Evolutionary conservation across 2,329 filamentous ascomycete species (phyloP).

Genomic region (Phialemoniopsis sp.): DNA sequence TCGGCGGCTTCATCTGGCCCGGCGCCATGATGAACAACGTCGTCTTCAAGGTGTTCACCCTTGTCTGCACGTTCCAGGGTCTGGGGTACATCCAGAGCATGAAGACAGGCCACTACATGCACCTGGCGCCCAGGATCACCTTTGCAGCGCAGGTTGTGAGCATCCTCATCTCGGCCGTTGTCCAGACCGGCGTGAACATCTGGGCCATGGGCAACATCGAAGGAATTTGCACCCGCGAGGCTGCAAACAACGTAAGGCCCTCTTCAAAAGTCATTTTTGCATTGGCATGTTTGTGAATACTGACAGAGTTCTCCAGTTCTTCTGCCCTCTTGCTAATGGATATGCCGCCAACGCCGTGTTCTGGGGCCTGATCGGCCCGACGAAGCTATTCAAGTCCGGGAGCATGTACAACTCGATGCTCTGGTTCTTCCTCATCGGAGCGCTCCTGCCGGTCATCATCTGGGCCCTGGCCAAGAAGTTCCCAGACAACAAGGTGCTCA

Average conservation of each 20-base stretch:
- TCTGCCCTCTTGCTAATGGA: conserved; percentile 43
- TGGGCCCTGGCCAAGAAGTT: too few species aligned
- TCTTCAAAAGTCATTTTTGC: too few species aligned
- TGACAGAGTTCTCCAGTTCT: too few species aligned
- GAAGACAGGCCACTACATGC: conserved; percentile 47
- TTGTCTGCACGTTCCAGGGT: conserved; percentile 34
- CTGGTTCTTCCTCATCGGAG: conserved; percentile 47
- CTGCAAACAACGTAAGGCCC: conserved; percentile 35
- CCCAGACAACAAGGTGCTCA: too few species aligned
- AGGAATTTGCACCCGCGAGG: conserved; percentile 31
- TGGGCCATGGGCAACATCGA: conserved; percentile 31
- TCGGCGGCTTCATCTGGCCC: conserved; percentile 41
- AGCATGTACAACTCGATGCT: conserved; percentile 40
- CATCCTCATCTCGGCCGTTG: conserved; percentile 39
- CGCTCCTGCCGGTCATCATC: conserved; percentile 22
- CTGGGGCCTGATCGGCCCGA: conserved; percentile 48
- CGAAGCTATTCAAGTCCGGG: conserved; percentile 39
- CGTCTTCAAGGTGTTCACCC: conserved; percentile 35
- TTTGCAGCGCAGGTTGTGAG: conserved; percentile 44
- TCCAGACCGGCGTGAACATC: conserved; percentile 29
- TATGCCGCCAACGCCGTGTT: conserved; percentile 42
- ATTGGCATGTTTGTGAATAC: too few species aligned
- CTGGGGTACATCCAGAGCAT: conserved; percentile 43
- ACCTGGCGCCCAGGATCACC: conserved; percentile 40
- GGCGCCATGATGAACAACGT: conserved; percentile 42